Conservation (phyloP, 2,329 filamentous ascomycete genomes). For the Aspergillus eucalypticola region DNA sequence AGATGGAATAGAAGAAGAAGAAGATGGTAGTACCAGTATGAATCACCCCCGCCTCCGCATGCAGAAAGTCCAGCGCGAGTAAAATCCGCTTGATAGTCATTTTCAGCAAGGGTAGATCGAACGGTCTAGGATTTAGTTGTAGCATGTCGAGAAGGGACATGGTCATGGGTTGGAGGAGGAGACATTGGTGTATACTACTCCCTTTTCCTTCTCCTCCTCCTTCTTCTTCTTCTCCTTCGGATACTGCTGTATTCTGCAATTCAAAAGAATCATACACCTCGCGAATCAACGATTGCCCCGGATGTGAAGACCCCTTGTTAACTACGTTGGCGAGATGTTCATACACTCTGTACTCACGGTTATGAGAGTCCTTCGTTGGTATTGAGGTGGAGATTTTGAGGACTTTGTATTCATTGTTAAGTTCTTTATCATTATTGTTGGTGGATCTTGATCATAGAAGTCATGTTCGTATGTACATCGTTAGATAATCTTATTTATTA, state of each 20-base stretch:
- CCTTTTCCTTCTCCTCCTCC: too few relatives aligned
- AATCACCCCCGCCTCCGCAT: conserved; percentile 32
- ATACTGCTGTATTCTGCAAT: conserved; percentile 19
- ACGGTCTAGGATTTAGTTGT: conserved; percentile 26
- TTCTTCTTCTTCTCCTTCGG: too few relatives aligned
- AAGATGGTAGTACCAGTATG: conserved; percentile 33
- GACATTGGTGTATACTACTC: conserved; percentile 28
- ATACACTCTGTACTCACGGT: conserved; percentile 30
- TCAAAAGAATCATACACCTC: conserved; percentile 35
- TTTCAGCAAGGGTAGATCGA: conserved; percentile 30
- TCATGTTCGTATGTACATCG: not conserved
- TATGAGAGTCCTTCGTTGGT: conserved; percentile 13
- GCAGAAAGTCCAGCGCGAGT: conserved; percentile 39
- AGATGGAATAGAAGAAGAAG: too few relatives aligned
- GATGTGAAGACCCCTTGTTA: conserved; percentile 21
- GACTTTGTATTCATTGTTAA: conserved; percentile 25
- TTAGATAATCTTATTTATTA: not conserved
- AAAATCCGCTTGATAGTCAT: conserved; percentile 33
- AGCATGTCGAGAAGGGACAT: conserved; percentile 37
- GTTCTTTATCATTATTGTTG: too few relatives aligned
- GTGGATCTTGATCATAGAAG: too few relatives aligned
- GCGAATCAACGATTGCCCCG: conserved; percentile 29
- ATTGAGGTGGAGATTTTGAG: conserved; percentile 34
- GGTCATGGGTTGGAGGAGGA: conserved; percentile 34
- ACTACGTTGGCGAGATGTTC: conserved; percentile 26